phyloP scores from a whole-genome alignment of 1,284 basidiomycete species.

The Sporisorium scitamineum region DNA sequence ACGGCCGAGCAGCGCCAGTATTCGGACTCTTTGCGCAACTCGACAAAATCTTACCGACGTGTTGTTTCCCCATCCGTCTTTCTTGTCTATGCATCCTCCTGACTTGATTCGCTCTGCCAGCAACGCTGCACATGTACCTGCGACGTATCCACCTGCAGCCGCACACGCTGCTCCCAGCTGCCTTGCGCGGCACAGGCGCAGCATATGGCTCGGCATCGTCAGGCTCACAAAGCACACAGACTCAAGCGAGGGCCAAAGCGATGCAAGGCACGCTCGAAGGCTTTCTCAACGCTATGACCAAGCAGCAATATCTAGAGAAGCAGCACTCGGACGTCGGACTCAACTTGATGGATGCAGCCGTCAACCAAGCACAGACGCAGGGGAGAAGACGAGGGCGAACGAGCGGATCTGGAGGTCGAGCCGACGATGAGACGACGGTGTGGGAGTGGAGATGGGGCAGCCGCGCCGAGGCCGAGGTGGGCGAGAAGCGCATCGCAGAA shows the following conservation, averaged over 20 bases:
- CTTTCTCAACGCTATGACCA: slow-evolving; percentile 47
- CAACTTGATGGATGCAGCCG: slow-evolving; percentile 27
- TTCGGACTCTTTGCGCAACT: neutral
- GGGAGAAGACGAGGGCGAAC: slow-evolving; percentile 23
- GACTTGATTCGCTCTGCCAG: slow-evolving; percentile 5
- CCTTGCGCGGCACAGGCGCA: slow-evolving; percentile 35
- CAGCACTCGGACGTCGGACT: slow-evolving; percentile 32
- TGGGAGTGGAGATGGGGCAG: slow-evolving; percentile 69
- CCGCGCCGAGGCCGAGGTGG: slow-evolving; percentile 64
- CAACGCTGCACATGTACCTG: slow-evolving; percentile 33
- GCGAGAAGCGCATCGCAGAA: slow-evolving; percentile 61
- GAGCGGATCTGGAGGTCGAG: slow-evolving; percentile 16
- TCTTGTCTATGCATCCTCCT: neutral
- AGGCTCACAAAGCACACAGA: slow-evolving; percentile 42
- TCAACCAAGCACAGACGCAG: slow-evolving; percentile 27
- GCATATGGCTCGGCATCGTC: slow-evolving; percentile 7
- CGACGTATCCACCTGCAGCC: slow-evolving; percentile 32
- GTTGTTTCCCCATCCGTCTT: neutral
- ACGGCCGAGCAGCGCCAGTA: no score
- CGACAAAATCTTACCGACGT: slow-evolving; percentile 2
- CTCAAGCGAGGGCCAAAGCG: slow-evolving; percentile 28
- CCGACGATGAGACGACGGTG: slow-evolving; percentile 48
- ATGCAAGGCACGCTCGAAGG: slow-evolving; percentile 48
- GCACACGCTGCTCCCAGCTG: slow-evolving; percentile 27
- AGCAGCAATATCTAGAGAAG: slow-evolving; percentile 66